Base-by-base conservation (phyloP, 1,139 yeast genomes). In the Yamadazyma diospyri region DNA sequence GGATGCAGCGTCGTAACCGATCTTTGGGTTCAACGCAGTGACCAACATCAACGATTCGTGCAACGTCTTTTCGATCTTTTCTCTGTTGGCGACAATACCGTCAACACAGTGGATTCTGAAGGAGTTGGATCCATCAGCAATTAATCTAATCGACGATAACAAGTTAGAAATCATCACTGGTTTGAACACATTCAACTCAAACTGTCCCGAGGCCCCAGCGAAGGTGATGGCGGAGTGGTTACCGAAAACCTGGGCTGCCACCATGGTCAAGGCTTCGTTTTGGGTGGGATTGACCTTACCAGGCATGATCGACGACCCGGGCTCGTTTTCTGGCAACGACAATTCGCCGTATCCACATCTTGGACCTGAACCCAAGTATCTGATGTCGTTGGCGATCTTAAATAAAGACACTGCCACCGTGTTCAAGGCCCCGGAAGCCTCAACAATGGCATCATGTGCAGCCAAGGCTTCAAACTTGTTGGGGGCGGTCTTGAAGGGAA, bases 261-360 rank as follows among this genome's bases (percentile, higher is more conserved):
- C 95, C 95, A 94, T 94, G 44, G 98, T 92, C 63, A 92, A 71
- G 36, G 98, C 98, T 72, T 92, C 98, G 64, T 89, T 89, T 72
- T 92, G 98, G 38, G 98, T 92, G 47, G 98, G 98, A 75, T 92
- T 92, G 45, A 92, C 97, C 71, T 92, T 92, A 58, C 98, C 98
- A 35, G 98, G 98, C 98, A 94, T 92, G 63, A 92, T 92, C 19
- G 97, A 87, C 40, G 97, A 87, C 57, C 98, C 98, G 39, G 98
- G 98, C 68, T 92, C 98, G 62, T 94, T 94, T 71, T 89, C 98
- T 44, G 98, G 98, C 49, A 92, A 73, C 19, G 88, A 60, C 51
- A 92, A 78, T 68, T 92, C 98, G 37, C 97, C 97, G 66, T 92
- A 92, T 39, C 98, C 98, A 69, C 98, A 92, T 69, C 98, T 82